Conservation (phyloP, 305 asterid genomes). For the Fraxinus nigra region DNA sequence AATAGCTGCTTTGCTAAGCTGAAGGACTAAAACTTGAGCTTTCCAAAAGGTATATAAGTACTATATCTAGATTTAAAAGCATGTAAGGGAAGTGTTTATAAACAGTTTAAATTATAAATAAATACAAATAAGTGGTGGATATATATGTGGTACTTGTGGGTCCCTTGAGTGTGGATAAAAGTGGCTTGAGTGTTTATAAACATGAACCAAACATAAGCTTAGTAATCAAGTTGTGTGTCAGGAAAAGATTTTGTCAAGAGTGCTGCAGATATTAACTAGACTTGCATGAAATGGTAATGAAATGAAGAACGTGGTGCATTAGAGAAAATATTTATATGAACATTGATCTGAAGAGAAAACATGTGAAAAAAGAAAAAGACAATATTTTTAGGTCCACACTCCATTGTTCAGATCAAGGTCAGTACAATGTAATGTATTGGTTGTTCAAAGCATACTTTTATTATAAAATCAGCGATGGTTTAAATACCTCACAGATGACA, state of each 20-base stretch:
- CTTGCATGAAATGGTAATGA: neutral
- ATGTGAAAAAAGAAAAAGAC: neutral
- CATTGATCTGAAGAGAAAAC: neutral
- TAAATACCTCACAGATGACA: neutral
- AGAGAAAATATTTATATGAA: neutral
- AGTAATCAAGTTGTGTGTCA: neutral
- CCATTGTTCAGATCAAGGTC: neutral
- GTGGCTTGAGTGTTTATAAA: neutral
- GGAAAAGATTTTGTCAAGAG: neutral
- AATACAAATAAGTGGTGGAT: neutral
- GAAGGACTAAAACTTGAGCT: neutral
- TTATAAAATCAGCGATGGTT: neutral
- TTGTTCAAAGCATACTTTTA: neutral
- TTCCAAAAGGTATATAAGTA: neutral
- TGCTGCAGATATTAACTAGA: neutral
- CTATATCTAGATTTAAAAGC: neutral
- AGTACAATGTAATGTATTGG: neutral
- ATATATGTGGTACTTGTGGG: neutral
- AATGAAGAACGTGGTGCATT: neutral
- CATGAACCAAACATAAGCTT: neutral
- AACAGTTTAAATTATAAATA: neutral
- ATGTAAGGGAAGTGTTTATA: neutral
- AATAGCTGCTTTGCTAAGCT: neutral
- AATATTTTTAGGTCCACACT: neutral
- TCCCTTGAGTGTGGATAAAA: neutral